Evolutionary conservation across 345 rosid species (phyloP).

Genomic region (Durio zibethinus): DNA sequence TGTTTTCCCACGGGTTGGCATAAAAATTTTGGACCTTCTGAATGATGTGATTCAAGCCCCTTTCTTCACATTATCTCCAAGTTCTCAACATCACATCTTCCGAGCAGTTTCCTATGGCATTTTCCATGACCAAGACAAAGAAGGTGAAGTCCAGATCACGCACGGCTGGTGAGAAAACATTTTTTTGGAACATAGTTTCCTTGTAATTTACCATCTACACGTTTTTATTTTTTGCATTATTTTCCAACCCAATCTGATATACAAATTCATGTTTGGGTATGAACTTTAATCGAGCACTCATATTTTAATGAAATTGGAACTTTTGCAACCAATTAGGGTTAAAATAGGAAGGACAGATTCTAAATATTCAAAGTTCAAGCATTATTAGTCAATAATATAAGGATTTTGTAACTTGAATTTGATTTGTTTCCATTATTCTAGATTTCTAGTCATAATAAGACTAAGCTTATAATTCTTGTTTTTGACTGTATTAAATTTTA

Average conservation of each 20-base stretch:
- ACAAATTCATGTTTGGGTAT: too few species aligned
- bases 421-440: not conserved
- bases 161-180: not conserved
- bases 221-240: not conserved
- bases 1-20: not conserved
- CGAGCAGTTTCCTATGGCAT: not conserved
- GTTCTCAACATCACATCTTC: not conserved
- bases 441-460: not conserved
- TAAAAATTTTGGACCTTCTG: not conserved
- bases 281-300: too few species aligned
- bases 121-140: not conserved
- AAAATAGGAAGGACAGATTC: too few species aligned
- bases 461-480: not conserved
- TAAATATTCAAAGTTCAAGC: not conserved
- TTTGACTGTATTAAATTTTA: too few species aligned
- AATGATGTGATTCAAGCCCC: not conserved
- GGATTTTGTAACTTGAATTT: not conserved
- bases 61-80: not conserved
- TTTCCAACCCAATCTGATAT: not conserved
- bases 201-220: not conserved
- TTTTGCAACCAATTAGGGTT: too few species aligned
- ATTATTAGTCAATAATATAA: not conserved
- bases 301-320: too few species aligned
- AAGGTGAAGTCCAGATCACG: not conserved
- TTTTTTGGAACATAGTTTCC: not conserved